Evolutionary conservation across 1,284 basidiomycete species (phyloP), one percentile per base, ranked within the genome.

Genomic region (Amylostereum areolatum): DNA sequence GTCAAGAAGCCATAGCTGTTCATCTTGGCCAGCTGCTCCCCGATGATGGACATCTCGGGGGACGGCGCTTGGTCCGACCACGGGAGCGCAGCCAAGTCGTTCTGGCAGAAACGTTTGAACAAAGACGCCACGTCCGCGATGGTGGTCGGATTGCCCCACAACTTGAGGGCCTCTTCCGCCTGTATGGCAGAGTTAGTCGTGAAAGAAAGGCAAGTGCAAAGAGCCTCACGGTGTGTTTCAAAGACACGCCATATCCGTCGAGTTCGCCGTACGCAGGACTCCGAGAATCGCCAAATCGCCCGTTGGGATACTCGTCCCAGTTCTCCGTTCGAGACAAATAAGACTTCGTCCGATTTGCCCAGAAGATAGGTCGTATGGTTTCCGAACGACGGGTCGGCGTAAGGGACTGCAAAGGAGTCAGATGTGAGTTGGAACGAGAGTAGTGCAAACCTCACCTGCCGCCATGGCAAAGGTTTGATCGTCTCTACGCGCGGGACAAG

Each of bases 231-330:
- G 84, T 77, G 65, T 93, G 86, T 64, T 92, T 88, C 62, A 92
- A 81, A 66, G 78, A 87, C 45, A 93, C 81, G 49, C 92, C 92
- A 66, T 96, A 98, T 3, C 94, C 95, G 62, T 99, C 96, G 50
- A 98, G 75, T 69, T 99, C 97, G 62, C 96, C 96, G 60, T 97
- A 99, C 2, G 97, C 97, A 25, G 96, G 96, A 76, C 88, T 92
- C 52, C 96, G 82, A 10, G 95, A 88, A 68, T 99, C 96, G 59
- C 96, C 97, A 63, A 97, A 99, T 55, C 96, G 89, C 57, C 96
- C 97, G 66, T 99, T 99, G 43, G 96, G 96, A 67, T 96, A 99
- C 69, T 99, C 97, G 67, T 99, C 96, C 96, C 96, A 99, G 62
- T 94, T 90, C 65, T 92, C 90, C 25, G 92, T 96, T 46, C 94